Percentiles rank a stretch among this genome's conserved stretches.
These are phyloP conservation scores for Glomus cerebriforme DNA, from an alignment of 192 early-diverging fungal genomes.

Conservation along the genomic window DNA sequence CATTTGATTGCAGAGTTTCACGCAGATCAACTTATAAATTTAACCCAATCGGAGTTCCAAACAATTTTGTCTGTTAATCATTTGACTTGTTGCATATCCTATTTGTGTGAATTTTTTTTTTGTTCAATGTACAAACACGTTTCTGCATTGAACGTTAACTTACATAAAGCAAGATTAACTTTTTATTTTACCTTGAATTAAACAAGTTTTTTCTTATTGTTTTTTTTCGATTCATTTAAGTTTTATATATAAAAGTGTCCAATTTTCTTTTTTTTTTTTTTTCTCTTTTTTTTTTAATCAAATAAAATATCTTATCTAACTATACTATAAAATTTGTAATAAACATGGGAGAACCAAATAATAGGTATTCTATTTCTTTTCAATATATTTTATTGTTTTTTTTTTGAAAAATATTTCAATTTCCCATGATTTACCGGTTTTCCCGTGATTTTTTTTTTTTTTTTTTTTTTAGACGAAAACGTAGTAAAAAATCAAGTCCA, in stretches of 20 bases:
- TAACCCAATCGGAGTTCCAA: too few relatives aligned
- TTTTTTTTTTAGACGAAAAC: not conserved
- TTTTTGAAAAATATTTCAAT: not conserved
- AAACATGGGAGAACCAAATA: not conserved
- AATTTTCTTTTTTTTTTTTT: not conserved
- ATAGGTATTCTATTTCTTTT: not conserved
- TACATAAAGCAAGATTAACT: too few relatives aligned
- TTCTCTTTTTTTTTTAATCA: too few relatives aligned
- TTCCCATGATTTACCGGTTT: not conserved
- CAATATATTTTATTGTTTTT: not conserved
- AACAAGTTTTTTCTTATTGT: too few relatives aligned
- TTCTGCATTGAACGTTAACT: conserved; percentile 12
- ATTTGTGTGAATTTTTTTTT: not conserved
- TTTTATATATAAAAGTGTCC: too few relatives aligned
- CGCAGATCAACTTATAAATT: too few relatives aligned
- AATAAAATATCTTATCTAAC: not conserved
- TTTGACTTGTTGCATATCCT: too few relatives aligned
- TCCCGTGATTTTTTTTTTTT: not conserved
- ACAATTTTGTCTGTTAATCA: too few relatives aligned
- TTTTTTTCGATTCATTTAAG: too few relatives aligned
- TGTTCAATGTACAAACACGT: conserved; percentile 15
- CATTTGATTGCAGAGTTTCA: too few relatives aligned
- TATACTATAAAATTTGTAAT: not conserved
- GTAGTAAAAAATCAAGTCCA: not conserved
- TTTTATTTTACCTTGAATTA: too few relatives aligned